phyloP scores from a whole-genome alignment of 2,329 filamentous ascomycete species.

The Byssochlamys sp. region DNA sequence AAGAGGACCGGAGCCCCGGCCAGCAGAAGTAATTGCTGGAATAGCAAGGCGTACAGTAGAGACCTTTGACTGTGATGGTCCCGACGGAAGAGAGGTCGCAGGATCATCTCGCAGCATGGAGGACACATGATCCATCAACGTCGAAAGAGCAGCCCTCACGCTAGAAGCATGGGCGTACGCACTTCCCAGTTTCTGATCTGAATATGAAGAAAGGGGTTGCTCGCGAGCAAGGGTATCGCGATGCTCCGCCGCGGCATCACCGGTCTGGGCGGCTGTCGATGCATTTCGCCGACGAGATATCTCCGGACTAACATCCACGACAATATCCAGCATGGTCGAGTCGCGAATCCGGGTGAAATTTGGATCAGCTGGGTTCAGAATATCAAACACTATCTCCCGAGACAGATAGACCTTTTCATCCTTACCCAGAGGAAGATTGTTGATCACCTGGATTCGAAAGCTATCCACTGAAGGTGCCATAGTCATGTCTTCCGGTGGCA shows the following conservation, averaged over 20 bases:
- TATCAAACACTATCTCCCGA: constrained; percentile 63
- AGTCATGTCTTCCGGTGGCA: constrained; percentile 17
- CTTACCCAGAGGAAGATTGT: constrained; percentile 68
- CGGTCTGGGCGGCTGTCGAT: constrained; percentile 18
- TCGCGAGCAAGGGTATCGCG: constrained; percentile 11
- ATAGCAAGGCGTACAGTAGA: constrained; percentile 32
- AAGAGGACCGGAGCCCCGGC: constrained; percentile 54
- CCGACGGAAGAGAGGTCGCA: constrained; percentile 22
- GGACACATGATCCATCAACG: constrained; percentile 42
- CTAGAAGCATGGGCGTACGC: constrained; percentile 22
- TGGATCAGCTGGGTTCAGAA: constrained; percentile 58
- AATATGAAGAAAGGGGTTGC: constrained; percentile 12
- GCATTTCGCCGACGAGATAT: constrained; percentile 22
- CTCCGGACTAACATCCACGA: constrained; percentile 49
- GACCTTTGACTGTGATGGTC: constrained; percentile 18
- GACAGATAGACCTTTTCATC: constrained; percentile 80
- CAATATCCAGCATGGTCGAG: constrained; percentile 60
- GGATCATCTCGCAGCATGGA: constrained; percentile 38
- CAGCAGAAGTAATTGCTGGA: constrained; percentile 42
- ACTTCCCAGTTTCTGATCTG: constrained; percentile 16
- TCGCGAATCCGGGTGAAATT: constrained; percentile 74
- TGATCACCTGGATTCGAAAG: constrained; percentile 62
- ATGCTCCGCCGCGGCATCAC: constrained; percentile 15
- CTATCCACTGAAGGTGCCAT: constrained; percentile 18
- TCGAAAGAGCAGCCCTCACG: constrained; percentile 36